phyloP scores from a whole-genome alignment of 2,329 filamentous ascomycete genomes.

The Trichoderma lentiforme region DNA sequence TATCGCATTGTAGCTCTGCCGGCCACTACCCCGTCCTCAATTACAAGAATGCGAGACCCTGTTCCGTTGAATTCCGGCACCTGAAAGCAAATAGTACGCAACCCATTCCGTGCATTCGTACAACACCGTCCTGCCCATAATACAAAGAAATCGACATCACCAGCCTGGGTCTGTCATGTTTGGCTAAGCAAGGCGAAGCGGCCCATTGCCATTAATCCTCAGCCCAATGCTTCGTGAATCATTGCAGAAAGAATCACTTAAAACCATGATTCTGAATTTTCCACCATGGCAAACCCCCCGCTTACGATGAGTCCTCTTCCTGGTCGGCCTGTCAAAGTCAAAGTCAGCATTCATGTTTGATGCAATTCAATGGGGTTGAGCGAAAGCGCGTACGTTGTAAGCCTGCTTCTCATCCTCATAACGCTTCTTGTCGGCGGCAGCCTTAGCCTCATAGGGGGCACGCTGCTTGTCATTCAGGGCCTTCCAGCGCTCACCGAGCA shows the following conservation, averaged over 20 bases:
- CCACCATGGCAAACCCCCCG: background rate
- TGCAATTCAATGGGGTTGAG: background rate
- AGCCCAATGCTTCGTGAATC: conserved; percentile 11
- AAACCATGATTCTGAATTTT: conserved; percentile 3
- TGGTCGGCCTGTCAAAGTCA: conserved; percentile 20
- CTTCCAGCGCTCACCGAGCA: conserved; percentile 99
- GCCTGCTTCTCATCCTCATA: conserved; percentile 97
- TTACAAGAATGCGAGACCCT: conserved; percentile 33
- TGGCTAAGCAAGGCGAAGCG: background rate
- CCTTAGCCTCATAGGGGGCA: conserved; percentile 92
- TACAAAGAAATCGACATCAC: conserved; percentile 31
- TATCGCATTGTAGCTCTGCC: conserved; percentile 25
- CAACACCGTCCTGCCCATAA: conserved; percentile 41
- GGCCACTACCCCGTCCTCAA: conserved; percentile 32
- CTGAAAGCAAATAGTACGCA: conserved; percentile 36
- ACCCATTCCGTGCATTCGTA: conserved; percentile 42
- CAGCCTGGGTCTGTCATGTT: conserved; percentile 14
- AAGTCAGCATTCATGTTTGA: conserved; percentile 10
- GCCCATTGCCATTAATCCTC: conserved; percentile 5
- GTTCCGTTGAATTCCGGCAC: conserved; percentile 34
- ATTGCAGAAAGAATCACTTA: conserved; percentile 7
- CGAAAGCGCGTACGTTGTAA: conserved; percentile 69
- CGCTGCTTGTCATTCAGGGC: conserved; percentile 89
- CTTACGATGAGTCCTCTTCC: conserved; percentile 27
- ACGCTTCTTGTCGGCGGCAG: conserved; percentile 95